These are phyloP conservation scores for Melampsora allii-populina DNA, from an alignment of 1,284 basidiomycete genomes.

Conservation along the genomic window DNA sequence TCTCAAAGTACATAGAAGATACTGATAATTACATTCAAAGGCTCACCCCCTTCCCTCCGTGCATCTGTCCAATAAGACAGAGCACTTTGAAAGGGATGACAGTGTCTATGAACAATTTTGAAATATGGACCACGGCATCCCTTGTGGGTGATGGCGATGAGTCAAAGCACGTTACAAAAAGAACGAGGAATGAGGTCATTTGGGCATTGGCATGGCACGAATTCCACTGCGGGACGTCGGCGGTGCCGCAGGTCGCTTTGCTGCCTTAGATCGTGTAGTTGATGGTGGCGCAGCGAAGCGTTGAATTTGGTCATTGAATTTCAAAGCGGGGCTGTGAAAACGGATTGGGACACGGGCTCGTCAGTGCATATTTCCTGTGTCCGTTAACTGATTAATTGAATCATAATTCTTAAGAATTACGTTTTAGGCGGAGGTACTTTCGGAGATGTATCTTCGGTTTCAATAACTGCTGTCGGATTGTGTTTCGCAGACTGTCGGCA, in stretches of 20 bases:
- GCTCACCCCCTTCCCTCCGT: no score
- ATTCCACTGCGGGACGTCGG: not conserved
- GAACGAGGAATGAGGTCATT: not conserved
- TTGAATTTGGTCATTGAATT: not conserved
- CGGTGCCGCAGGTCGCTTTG: not conserved
- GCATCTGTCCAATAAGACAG: no score
- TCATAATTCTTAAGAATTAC: not conserved
- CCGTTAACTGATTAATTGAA: not conserved
- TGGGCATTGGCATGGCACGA: not conserved
- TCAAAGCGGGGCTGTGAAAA: no score
- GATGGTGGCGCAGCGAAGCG: slow-evolving; percentile 1
- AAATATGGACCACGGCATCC: no score
- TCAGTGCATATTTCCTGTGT: no score
- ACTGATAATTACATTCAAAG: no score
- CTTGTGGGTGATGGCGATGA: no score
- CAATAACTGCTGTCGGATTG: not conserved
- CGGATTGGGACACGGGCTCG: no score
- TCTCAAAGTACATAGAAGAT: no score
- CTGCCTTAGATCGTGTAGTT: not conserved
- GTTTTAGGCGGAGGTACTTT: not conserved
- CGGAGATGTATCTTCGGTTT: not conserved
- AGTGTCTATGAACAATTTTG: no score
- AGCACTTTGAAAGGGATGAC: no score
- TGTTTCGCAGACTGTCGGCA: not conserved
- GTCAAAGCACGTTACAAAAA: not conserved